Base-by-base conservation (phyloP, 345 rosid species). In the Populus tremula region DNA sequence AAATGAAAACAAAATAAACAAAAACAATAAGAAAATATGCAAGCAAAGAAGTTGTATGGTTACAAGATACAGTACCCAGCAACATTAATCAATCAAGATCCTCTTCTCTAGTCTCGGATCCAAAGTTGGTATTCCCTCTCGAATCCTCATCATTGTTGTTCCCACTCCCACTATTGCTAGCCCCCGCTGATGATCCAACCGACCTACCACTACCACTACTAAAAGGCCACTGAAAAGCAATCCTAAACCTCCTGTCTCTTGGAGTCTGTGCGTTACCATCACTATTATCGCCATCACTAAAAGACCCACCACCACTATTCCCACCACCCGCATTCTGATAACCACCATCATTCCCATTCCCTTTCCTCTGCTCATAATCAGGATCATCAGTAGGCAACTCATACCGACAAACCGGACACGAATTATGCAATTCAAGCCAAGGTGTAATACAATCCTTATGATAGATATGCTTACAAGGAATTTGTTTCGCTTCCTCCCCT, bases 391-490 rank as follows among this genome's bases (percentile, higher is more conserved):
- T 78, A 17, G 81, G 77, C 73, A 78, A 56, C 72, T 78, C 81
- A 56, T 56, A 68, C 73, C 81, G 50, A 67, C 81, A 78, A 78
- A 78, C 72, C 14, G 81, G 81, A 29, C 81, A 78, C 8, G 73
- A 63, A 56, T 78, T 78, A 53, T 72, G 56, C 74, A 91, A 81
- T 9, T 82, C 88, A 78, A 91, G 69, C 95, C 95, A 91, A 11
- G 91, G 91, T 35, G 88, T 79, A 27, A 91, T 91, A 84, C 95
- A 91, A n/a, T 85, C 85, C 29, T 85, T 88, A n/a, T 91, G 95
- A 83, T 91, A 91, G 43, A 86, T 83, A 79, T 91, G 95, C 27
- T 89, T 91, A 82, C 95, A 91, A 0, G 93, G 91, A 43, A 91
- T 56, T 78, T 88, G 86, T 77, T 82, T 91, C n/a, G 78, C 89